Conservation (phyloP, 352 stramenopile species). For the Phytophthora kernoviae region DNA sequence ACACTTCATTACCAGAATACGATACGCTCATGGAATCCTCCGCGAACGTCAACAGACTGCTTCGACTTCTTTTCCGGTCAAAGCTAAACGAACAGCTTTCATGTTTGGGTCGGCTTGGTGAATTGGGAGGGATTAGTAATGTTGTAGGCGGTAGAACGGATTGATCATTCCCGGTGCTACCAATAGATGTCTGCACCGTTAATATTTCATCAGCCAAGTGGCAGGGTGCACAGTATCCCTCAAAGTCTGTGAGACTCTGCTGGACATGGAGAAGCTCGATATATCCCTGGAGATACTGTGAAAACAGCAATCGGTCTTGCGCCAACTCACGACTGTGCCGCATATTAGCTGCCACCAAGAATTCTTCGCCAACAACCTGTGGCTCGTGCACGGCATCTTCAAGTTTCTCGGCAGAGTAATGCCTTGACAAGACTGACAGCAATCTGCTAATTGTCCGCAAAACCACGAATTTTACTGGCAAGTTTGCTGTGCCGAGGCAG, state of each 20-base stretch:
- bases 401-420: background rate
- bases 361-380: conserved; percentile 31
- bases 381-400: background rate
- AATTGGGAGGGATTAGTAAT: conserved; percentile 3
- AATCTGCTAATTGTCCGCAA: conserved; percentile 59
- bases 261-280: conserved; percentile 60
- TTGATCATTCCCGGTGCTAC: background rate
- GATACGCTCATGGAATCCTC: conserved; percentile 67
- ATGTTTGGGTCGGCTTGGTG: background rate
- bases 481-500: conserved; percentile 52
- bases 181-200: background rate
- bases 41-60: conserved; percentile 58
- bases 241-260: background rate
- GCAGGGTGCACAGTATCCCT: background rate
- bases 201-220: background rate
- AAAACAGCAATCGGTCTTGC: conserved; percentile 71
- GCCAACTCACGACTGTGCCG: conserved; percentile 58
- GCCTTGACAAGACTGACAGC: conserved; percentile 17
- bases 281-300: conserved; percentile 71
- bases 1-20: conserved; percentile 87
- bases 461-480: conserved; percentile 66
- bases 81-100: conserved; percentile 33
- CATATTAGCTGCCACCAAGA: conserved; percentile 54
- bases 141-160: background rate
- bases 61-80: conserved; percentile 74